These are phyloP conservation scores for Thielaviopsis punctulata DNA, from an alignment of 2,329 filamentous ascomycete genomes.

Conservation along the genomic window DNA sequence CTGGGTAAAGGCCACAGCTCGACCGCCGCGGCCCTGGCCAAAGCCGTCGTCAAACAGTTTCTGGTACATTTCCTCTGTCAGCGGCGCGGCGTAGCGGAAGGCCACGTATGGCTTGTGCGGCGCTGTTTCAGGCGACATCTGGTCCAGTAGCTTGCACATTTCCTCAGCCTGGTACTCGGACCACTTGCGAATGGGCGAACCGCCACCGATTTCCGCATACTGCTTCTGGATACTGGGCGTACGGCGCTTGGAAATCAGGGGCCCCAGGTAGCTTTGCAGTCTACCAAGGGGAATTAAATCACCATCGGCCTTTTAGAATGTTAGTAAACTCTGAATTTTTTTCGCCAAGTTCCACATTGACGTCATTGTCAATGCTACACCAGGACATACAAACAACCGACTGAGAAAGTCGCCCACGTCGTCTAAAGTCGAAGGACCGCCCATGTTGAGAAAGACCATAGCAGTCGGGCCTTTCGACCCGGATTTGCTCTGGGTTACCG, in stretches of 20 bases:
- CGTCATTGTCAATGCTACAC: neutral
- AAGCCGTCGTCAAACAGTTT: slow-evolving; percentile 76
- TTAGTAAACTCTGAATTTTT: neutral
- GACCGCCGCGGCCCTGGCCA: slow-evolving; percentile 71
- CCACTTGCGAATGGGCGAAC: slow-evolving; percentile 97
- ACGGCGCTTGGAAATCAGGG: slow-evolving; percentile 66
- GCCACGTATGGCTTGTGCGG: slow-evolving; percentile 96
- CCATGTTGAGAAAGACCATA: slow-evolving; percentile 99
- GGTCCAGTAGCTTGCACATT: slow-evolving; percentile 95
- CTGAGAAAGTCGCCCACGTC: slow-evolving; percentile 85
- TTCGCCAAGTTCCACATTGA: slow-evolving; percentile 10
- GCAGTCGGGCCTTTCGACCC: slow-evolving; percentile 69
- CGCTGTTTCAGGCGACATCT: slow-evolving; percentile 77
- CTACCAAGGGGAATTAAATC: slow-evolving; percentile 92
- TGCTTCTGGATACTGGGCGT: slow-evolving; percentile 96
- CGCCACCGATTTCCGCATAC: slow-evolving; percentile 86
- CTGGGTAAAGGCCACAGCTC: slow-evolving; percentile 92
- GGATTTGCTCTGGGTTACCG: slow-evolving; percentile 61
- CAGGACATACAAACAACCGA: slow-evolving; percentile 64
- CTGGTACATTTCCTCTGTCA: slow-evolving; percentile 89
- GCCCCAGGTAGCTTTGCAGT: slow-evolving; percentile 78
- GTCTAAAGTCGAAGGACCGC: slow-evolving; percentile 71
- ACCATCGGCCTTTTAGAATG: slow-evolving; percentile 53
- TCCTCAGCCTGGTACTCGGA: slow-evolving; percentile 84
- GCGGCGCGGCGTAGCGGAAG: slow-evolving; percentile 82